Conservation (phyloP, 176 grass and related monocot genomes). For the Triticum aestivum region IWGSC_CS_RefSeq_v2.1 NC_057807.1:463306004-463306503, state of each 20-base stretch:
- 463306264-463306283: conserved; percentile 99
- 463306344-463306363: conserved; percentile 68
- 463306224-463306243: conserved; percentile 1
- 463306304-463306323: conserved; percentile 58
- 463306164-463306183: no score
- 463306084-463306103: no score
- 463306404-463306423: not conserved
- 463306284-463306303: conserved; percentile 97
- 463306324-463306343: conserved; percentile 81
- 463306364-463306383: conserved; percentile 82
- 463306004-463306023: no score
- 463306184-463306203: no score
- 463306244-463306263: conserved; percentile 18
- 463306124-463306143: no score
- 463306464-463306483: not conserved
- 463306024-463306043: no score
- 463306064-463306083: no score
- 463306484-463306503: not conserved
- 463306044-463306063: no score
- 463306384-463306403: conserved; percentile 8
- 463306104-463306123: no score
- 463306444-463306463: not conserved
- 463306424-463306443: conserved; percentile 14
- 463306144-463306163: no score
- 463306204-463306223: not conserved